Percentiles rank a stretch among this genome's conserved stretches.
These are phyloP conservation scores for Plantago ovata DNA, from an alignment of 257 asterid species.

Conservation along the genomic window DNA sequence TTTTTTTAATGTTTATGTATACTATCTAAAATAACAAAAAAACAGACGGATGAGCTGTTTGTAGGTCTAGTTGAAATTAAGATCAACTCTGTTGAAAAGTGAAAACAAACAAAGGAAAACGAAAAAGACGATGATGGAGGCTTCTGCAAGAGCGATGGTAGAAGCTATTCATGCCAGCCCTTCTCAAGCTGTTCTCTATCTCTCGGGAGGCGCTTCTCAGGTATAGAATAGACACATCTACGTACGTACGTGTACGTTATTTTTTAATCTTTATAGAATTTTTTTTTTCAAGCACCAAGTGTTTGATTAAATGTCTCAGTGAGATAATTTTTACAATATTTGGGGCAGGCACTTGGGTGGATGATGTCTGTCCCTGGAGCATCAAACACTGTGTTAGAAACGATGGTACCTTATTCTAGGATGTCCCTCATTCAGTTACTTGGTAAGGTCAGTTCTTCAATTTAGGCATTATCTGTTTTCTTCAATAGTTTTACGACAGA, in stretches of 20 bases:
- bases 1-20: no score
- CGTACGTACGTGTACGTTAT: no score
- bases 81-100: no score
- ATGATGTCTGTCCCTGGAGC: slow-evolving; percentile 94
- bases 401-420: slow-evolving; percentile 77
- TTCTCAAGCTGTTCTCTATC: slow-evolving; percentile 68
- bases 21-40: no score
- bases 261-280: no score
- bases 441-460: slow-evolving; percentile 56
- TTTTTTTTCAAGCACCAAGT: neutral
- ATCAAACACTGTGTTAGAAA: slow-evolving; percentile 74
- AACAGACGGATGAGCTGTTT: no score
- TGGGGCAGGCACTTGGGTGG: slow-evolving; percentile 84
- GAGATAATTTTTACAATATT: slow-evolving; percentile 11
- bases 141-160: slow-evolving; percentile 57
- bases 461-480: neutral
- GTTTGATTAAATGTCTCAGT: slow-evolving; percentile 30
- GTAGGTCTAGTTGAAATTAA: no score
- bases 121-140: slow-evolving; percentile 36
- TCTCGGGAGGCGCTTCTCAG: slow-evolving; percentile 98
- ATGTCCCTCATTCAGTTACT: slow-evolving; percentile 83
- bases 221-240: no score
- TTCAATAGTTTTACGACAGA: neutral
- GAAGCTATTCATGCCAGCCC: slow-evolving; percentile 76
- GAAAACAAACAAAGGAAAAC: no score